phyloP scores from a whole-genome alignment of 306 rosid species.

The Corylus americana region DNA sequence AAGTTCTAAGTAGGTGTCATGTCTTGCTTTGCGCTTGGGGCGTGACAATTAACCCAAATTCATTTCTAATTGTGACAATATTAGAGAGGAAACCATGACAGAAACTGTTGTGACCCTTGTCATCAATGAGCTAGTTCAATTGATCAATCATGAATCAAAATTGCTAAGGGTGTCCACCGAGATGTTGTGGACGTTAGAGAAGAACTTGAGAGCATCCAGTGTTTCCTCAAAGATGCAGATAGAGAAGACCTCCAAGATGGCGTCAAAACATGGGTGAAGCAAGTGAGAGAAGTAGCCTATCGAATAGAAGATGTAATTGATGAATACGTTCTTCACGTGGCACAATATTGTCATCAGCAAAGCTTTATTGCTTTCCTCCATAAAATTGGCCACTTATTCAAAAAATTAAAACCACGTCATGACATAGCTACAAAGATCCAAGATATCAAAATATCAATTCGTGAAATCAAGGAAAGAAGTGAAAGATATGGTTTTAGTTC shows the following conservation, averaged over 20 bases:
- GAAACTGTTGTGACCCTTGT: slow-evolving; percentile 11
- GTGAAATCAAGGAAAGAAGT: slow-evolving; percentile 4
- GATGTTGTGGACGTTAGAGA: background rate
- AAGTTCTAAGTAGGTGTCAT: too few relatives aligned
- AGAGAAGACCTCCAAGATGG: background rate
- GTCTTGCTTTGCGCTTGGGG: too few relatives aligned
- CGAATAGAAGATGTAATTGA: background rate
- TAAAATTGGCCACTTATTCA: background rate
- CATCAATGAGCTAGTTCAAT: background rate
- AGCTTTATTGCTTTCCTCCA: background rate
- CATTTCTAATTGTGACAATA: background rate
- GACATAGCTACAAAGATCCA: slow-evolving; percentile 2
- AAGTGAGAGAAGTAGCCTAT: slow-evolving; percentile 4
- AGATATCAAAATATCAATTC: background rate
- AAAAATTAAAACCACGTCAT: background rate
- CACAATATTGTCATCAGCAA: background rate
- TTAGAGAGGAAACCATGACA: background rate
- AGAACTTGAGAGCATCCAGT: background rate
- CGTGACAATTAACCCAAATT: too few relatives aligned
- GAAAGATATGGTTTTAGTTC: slow-evolving; percentile 2
- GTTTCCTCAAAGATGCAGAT: slow-evolving; percentile 15
- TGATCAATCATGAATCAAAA: slow-evolving; percentile 4
- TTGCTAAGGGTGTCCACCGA: background rate
- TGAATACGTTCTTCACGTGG: background rate
- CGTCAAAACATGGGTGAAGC: slow-evolving; percentile 9